Base-by-base conservation (phyloP, 495 filamentous ascomycete genomes). In the Acidiella bohemica region DNA sequence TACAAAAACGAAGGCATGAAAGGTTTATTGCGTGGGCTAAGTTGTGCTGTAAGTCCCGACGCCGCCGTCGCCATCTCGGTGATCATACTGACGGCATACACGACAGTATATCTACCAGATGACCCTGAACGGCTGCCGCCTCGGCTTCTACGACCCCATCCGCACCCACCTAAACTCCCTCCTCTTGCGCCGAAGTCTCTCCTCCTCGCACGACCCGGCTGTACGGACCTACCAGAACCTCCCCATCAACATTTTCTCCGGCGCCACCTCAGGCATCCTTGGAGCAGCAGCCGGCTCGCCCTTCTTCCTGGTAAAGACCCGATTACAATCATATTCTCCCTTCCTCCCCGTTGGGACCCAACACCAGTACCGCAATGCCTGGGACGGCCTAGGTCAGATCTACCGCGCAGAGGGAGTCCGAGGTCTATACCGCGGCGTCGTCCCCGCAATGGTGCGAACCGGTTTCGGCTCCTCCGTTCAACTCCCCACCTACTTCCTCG, bases 251-350 rank as follows among this genome's bases (percentile, higher is more conserved):
- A 81, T 99, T 65, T 80, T 95, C 53, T 76, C 80, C 31, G 90
- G 90, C 46, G 90, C 90, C 5, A 60, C 73, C 3, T 88, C 82
- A 5, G 90, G 90, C 42, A 78, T 96, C 30, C 68, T 96, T 28
- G 90, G 90, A 41, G 90, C 90, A 5, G 80, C 80, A 7, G 80
- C 80, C 11, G 90, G 86, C 16, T 93, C 85, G 19, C 92, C 90
- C 1, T 96, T 99, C 59, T 99, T 96, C 67, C 71, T 99, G n/a
- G 80, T 93, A 56, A 99, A 99, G 66, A 99, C 90, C 7, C 76
- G 90, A 11, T 68, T 99, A 41, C 90, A 99, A 60, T 93, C 84
- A 33, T 95, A 70, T 66, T 93, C 85, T 7, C 85, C 88, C 4
- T 93, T 93, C 64, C 72, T 90, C 12, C 90, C 90, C 12, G 87